A percentile compares a stretch with the other conserved stretches of the same genome.
phyloP scores from a whole-genome alignment of 306 rosid genomes.

The Delonix regia region DNA sequence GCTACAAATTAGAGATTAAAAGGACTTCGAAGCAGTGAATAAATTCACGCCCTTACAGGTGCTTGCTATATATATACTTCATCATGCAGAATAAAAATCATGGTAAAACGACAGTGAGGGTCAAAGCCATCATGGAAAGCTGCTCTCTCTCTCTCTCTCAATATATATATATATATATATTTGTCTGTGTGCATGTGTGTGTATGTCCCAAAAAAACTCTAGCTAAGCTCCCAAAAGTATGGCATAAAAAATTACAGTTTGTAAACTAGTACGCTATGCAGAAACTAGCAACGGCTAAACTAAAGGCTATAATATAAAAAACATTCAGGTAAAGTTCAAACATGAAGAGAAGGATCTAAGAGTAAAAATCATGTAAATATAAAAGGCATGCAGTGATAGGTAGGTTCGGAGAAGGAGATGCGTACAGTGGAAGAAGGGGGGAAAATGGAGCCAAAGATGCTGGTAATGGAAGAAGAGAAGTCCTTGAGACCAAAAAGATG shows the following conservation, averaged over 20 bases:
- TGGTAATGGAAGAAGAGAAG: slow-evolving; percentile 57
- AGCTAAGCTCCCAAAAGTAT: too few species aligned
- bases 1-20: not conserved
- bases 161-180: too few species aligned
- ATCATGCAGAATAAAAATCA: not conserved
- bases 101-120: not conserved
- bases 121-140: too few species aligned
- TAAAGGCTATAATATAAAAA: too few species aligned
- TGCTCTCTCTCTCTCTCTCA: too few species aligned
- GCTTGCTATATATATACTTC: not conserved
- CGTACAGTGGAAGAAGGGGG: slow-evolving; percentile 73
- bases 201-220: too few species aligned
- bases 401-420: not conserved
- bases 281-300: too few species aligned
- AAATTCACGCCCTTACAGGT: not conserved
- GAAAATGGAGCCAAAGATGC: slow-evolving; percentile 72
- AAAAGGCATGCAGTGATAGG: not conserved
- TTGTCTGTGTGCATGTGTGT: too few species aligned
- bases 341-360: slow-evolving; percentile 14
- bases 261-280: not conserved
- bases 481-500: slow-evolving; percentile 87
- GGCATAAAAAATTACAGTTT: too few species aligned
- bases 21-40: not conserved
- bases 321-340: not conserved
- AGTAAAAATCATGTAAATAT: too few species aligned